A percentile compares a stretch with the other conserved stretches of the same genome.
phyloP scores from a whole-genome alignment of 257 asterid genomes.

The Striga asiatica region DNA sequence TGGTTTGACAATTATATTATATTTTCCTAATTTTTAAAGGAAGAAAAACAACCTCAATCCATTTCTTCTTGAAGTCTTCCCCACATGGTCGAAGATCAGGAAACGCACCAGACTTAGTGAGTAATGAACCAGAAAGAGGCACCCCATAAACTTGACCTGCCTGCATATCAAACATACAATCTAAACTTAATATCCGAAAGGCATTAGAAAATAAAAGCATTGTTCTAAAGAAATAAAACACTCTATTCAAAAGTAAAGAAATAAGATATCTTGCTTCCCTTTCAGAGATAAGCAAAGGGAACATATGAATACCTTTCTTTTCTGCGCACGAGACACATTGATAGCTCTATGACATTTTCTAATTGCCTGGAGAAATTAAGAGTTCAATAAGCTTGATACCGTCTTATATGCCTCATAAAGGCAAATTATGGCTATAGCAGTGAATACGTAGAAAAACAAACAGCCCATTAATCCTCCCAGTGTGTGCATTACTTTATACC shows the following conservation, averaged over 20 bases:
- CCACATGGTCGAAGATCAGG: slow-evolving; percentile 94
- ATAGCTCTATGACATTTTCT: slow-evolving; percentile 90
- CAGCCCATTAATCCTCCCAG: neutral
- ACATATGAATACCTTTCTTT: slow-evolving; percentile 64
- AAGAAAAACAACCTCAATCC: slow-evolving; percentile 82
- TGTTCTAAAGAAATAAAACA: neutral
- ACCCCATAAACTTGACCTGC: slow-evolving; percentile 99
- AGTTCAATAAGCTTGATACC: neutral
- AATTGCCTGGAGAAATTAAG: slow-evolving; percentile 51
- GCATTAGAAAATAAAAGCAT: slow-evolving; percentile 1
- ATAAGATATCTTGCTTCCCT: slow-evolving; percentile 3
- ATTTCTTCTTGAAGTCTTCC: slow-evolving; percentile 87
- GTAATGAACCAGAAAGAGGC: slow-evolving; percentile 73
- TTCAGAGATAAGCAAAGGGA: slow-evolving; percentile 15
- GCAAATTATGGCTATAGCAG: neutral
- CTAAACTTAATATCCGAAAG: slow-evolving; percentile 11
- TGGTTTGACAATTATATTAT: too few relatives aligned
- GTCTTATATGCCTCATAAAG: neutral
- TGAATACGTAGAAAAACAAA: neutral
- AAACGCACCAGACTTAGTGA: slow-evolving; percentile 64
- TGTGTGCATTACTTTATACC: slow-evolving; percentile 26
- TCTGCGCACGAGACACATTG: slow-evolving; percentile 89
- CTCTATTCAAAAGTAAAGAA: neutral
- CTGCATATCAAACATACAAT: slow-evolving; percentile 33
- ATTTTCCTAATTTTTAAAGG: too few relatives aligned